Conservation (phyloP, 2,329 filamentous ascomycete species). For the Penicillium carneum region DNA sequence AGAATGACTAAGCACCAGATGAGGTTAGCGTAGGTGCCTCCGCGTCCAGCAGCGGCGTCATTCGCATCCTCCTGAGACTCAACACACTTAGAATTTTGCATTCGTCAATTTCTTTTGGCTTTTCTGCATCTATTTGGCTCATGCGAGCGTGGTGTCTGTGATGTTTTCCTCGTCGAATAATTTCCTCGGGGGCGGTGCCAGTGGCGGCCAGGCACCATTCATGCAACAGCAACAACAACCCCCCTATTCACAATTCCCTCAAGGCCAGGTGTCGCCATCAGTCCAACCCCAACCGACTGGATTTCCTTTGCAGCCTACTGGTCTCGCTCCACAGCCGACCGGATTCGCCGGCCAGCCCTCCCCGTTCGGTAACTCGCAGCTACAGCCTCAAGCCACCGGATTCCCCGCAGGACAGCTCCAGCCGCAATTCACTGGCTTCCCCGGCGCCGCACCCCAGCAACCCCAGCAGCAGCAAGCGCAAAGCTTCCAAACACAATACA, state of each 20-base stretch:
- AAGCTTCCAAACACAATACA: slow-evolving; percentile 63
- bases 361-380: slow-evolving; percentile 59
- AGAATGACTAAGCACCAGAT: slow-evolving; percentile 33
- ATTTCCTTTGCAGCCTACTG: slow-evolving; percentile 57
- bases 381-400: slow-evolving; percentile 74
- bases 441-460: slow-evolving; percentile 44
- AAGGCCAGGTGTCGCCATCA: slow-evolving; percentile 58
- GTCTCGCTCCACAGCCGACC: slow-evolving; percentile 63
- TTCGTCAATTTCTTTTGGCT: slow-evolving; percentile 35
- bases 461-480: slow-evolving; percentile 54
- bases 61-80: slow-evolving; percentile 41
- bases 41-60: slow-evolving; percentile 42
- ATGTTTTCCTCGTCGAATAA: slow-evolving; percentile 94
- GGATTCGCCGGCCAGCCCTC: slow-evolving; percentile 64
- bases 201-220: slow-evolving; percentile 68
- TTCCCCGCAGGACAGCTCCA: slow-evolving; percentile 61
- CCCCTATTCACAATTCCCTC: slow-evolving; percentile 50
- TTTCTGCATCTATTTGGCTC: slow-evolving; percentile 33
- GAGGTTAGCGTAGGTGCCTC: slow-evolving; percentile 36
- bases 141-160: slow-evolving; percentile 43
- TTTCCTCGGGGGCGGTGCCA: slow-evolving; percentile 80
- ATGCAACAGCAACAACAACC: slow-evolving; percentile 57
- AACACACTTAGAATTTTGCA: slow-evolving; percentile 31
- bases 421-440: slow-evolving; percentile 59
- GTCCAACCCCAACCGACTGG: slow-evolving; percentile 63